Evolutionary conservation across 2,329 filamentous ascomycete genomes (phyloP).

Genomic region (Fusarium miscanthi): DNA sequence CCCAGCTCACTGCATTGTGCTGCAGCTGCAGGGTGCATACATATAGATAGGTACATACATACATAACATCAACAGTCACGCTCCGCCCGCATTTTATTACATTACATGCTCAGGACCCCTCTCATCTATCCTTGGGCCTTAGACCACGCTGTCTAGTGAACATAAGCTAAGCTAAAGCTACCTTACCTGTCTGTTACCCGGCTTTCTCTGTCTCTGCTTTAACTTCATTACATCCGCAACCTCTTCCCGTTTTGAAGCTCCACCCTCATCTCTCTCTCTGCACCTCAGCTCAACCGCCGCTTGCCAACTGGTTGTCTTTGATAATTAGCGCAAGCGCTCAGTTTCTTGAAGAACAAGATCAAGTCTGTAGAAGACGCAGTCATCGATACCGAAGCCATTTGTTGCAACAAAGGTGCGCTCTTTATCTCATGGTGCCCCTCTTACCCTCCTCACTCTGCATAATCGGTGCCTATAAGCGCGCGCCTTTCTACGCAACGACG

Average conservation of each 20-base stretch:
- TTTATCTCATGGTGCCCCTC: slow-evolving; percentile 9
- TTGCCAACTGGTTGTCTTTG: slow-evolving; percentile 24
- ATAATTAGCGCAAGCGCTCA: slow-evolving; percentile 37
- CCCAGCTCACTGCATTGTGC: slow-evolving; percentile 23
- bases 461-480: slow-evolving; percentile 26
- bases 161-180: slow-evolving; percentile 30
- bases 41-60: background rate
- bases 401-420: slow-evolving; percentile 31
- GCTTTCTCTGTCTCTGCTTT: slow-evolving; percentile 27
- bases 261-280: slow-evolving; percentile 35
- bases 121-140: slow-evolving; percentile 27
- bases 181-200: background rate
- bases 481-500: slow-evolving; percentile 17
- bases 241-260: slow-evolving; percentile 21
- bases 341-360: slow-evolving; percentile 18
- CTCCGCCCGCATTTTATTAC: slow-evolving; percentile 37
- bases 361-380: slow-evolving; percentile 1
- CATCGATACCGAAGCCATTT: background rate
- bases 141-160: slow-evolving; percentile 31
- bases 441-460: slow-evolving; percentile 1
- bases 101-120: slow-evolving; percentile 37
- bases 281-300: slow-evolving; percentile 21
- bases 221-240: slow-evolving; percentile 23
- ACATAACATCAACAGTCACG: slow-evolving; percentile 43
- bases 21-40: slow-evolving; percentile 39